Evolutionary conservation across 2,329 filamentous ascomycete species (phyloP), one percentile per base, ranked within the genome.

Genomic region (Neofusicoccum parvum): DNA sequence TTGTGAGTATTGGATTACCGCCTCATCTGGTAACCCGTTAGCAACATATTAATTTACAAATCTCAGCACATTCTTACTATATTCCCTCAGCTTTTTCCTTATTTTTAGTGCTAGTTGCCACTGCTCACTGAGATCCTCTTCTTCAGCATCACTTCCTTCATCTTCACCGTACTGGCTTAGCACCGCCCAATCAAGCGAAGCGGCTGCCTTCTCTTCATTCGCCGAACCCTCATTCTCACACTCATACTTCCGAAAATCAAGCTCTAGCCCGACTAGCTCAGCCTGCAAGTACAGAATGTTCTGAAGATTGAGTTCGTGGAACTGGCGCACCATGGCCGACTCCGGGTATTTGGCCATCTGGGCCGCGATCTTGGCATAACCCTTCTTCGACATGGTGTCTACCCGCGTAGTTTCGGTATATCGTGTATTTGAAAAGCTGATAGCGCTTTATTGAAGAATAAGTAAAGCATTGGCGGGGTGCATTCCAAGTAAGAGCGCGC

Each of bases 181-280:
- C 5, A 27, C 37, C 15, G 15, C 32, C 60, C 60, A 63, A 14
- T 53, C 49, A 3, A 23, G 36, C 7, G 60, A 37, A 20, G 41
- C 53, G 3, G n/a, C n/a, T 48, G 48, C 45, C 32, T 50, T 64
- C 15, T 65, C 54, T 10, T 10, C 20, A 45, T 67, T 17, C n/a
- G 20, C 45, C 2, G 65, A 65, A 2, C 27, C 32, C 9, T 53
- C 49, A 23, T 69, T 67, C 15, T 15, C 36, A 11, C 12, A 10
- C 50, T 69, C 68, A 9, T 36, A 32, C 10, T 65, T 51, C 4
- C 36, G 36, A n/a, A 70, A 64, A 37, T 69, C 36, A 10, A 46
- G 17, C 58, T 62, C 58, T 9, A 62, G 34, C 17, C 17, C 58
- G 2, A 50, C 32, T 4, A 62, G 36, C 20, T 62, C 58, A 4